Base-by-base conservation (phyloP, 345 rosid species). In the Viola odorata region DNA sequence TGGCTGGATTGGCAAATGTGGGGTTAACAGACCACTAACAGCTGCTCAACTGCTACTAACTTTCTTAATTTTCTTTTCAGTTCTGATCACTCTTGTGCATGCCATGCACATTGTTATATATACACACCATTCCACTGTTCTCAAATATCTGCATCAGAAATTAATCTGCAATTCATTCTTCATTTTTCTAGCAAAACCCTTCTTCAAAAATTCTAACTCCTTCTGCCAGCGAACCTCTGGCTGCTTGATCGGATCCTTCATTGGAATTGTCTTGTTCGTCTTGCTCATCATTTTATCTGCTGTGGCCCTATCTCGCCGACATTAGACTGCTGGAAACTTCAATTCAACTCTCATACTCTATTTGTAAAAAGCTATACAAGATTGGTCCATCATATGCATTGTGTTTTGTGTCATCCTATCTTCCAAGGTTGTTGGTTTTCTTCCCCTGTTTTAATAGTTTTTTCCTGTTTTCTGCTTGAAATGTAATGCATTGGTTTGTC, bases 171-270 rank as follows among this genome's bases (percentile, higher is more conserved):
- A 16, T 1, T 15, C 11, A 38, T 48, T 23, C 57, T 2, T 8
- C 12, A 47, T 12, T n/a, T n/a, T 47, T 10, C 10, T 47, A 47
- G 5, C 13, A 9, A n/a, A 6, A 44, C 12, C 13, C n/a, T 9
- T 6, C 50, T 47, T 4, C 11, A 47, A 10, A 7, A 91, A 45
- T 86, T 79, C 73, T n/a, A 81, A 84, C 61, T 82, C 96, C 13
- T 86, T 91, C 75, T 91, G 95, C 56, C 74, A 84, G 73, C 91
- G 91, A 54, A 76, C 69, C 59, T 88, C 95, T 0, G 89, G 88
- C 7, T 84, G 87, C 45, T 67, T 91, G 68, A 78, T 86, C 32
- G 96, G 98, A 54, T 89, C 95, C 47, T 85, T 81, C 61, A 71
- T 66, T 0, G 92, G 68, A 16, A 70, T 76, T 8, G 73, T 65